Base-by-base conservation (phyloP, 2,329 filamentous ascomycete genomes). In the Xylaria sp. region DNA sequence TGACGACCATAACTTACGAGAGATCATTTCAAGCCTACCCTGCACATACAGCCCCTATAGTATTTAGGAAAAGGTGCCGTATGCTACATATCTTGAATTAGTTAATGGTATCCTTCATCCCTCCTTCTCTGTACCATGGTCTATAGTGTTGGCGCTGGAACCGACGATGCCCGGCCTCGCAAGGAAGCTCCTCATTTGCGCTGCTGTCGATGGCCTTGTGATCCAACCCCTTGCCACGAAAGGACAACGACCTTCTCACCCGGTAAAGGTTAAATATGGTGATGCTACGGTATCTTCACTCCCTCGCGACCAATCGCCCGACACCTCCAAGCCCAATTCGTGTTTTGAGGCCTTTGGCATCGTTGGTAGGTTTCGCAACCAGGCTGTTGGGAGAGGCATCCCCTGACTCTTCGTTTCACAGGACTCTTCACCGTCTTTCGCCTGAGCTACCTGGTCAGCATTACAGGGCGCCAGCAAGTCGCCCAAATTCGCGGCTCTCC, bases 401-500 rank as follows among this genome's bases (percentile, higher is more conserved):
- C 40, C 47, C 55, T 63, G 26, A 62, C 44, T 21, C 48, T 53
- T 48, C 37, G 54, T 48, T 19, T 26, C 43, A 21, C 44, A 97
- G 93, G 94, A 19, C 76, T 99, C 1, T 82, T 99, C 41, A 91
- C 87, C 34, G 84, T 97, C 55, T 90, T 92, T 19, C 89, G 86
- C 37, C 83, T 87, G 22, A 90, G 86, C 60, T 97, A 93, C 72
- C 82, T 99, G 6, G 83, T 99, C 53, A 88, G 91, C 9, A 95
- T 99, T 65, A 92, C 88, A 19, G 84, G 86, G 53, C 89, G 93
- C 43, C 84, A 95, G 66, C 90, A 96, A 71, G 92, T 97, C 45
- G 94, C 94, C 2, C 88, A 92, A 60, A 86, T 97, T 45, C 86
- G 87, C 60, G 91, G 91, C 5, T 87, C 84, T 50, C 88, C 92